Base-by-base conservation (phyloP, 768 basidiomycete genomes). In the Hypholoma sublateritium region DNA sequence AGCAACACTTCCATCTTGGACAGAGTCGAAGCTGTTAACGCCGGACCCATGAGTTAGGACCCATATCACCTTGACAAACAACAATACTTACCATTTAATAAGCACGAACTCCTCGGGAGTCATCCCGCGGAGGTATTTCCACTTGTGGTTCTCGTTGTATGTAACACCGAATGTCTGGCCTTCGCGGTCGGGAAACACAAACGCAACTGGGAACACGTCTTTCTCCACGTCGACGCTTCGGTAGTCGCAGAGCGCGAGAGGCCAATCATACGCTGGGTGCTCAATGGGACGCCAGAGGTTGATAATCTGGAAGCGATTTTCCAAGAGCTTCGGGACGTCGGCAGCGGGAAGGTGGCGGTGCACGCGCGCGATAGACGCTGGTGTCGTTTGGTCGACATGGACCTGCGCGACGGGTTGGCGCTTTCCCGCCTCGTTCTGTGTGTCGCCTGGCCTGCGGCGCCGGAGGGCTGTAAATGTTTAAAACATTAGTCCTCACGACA, bases 271-370 rank as follows among this genome's bases (percentile, higher is more conserved):
- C 0, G 80, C 83, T 0, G 78, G 65, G 60, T 19, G 5, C 19
- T 46, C 65, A 46, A 85, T 83, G 4, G 84, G 83, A 1, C 84
- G 72, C 84, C 84, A 86, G 28, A 86, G 73, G 61, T 85, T 86
- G 58, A 86, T 78, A n/a, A 85, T 82, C 53, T 84, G 82, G 71
- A 81, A 83, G 0, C 82, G 77, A 24, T 72, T 71, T 53, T 74
- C 67, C 9, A 82, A 66, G 28, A 83, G 74, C n/a, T 67, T 69
- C 1, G 73, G 66, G 0, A 67, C 82, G 3, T 85, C 81, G 0
- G 65, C 66, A 0, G 74, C 65, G n/a, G 81, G 81, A 11, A 84
- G 73, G 59, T 85, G 82, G 2, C 75, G 74, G 53, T 78, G 74
- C 2, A 85, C 80, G n/a, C 84, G 77, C 5, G 69, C 73, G 11